A percentile compares a stretch with the other conserved stretches of the same genome.
phyloP scores from a whole-genome alignment of 768 basidiomycete species.

The Auriscalpium vulgare region DNA sequence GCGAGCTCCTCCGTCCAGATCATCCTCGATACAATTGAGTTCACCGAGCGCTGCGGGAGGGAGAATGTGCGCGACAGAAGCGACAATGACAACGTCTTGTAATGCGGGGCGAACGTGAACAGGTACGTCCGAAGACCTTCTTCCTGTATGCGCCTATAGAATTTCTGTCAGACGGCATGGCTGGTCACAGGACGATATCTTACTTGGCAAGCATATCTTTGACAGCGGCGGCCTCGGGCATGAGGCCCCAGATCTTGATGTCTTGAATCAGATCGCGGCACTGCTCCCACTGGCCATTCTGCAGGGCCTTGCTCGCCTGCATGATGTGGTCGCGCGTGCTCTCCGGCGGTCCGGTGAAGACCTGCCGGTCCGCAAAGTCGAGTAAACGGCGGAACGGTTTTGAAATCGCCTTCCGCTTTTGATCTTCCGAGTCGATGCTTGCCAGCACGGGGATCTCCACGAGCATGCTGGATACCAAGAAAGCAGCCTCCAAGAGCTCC shows the following conservation, averaged over 20 bases:
- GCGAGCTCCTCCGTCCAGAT: slow-evolving; percentile 95
- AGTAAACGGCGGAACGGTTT: slow-evolving; percentile 93
- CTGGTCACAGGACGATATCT: slow-evolving; percentile 18
- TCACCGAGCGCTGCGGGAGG: slow-evolving; percentile 71
- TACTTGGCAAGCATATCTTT: slow-evolving; percentile 95
- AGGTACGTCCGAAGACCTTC: slow-evolving; percentile 95
- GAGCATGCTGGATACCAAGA: slow-evolving; percentile 97
- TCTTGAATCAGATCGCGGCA: slow-evolving; percentile 88
- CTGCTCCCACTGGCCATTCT: slow-evolving; percentile 95
- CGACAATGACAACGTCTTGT: slow-evolving; percentile 82
- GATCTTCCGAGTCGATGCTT: slow-evolving; percentile 89
- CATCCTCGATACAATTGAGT: slow-evolving; percentile 94
- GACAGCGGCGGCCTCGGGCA: slow-evolving; percentile 81
- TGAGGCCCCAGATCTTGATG: slow-evolving; percentile 97
- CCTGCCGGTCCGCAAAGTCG: slow-evolving; percentile 95
- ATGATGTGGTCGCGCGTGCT: slow-evolving; percentile 98
- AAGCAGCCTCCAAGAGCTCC: slow-evolving; percentile 93
- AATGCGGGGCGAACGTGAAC: slow-evolving; percentile 95
- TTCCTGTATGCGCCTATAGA: slow-evolving; percentile 89
- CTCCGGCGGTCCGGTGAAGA: slow-evolving; percentile 98
- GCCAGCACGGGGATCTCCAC: slow-evolving; percentile 95
- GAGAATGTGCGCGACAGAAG: slow-evolving; percentile 86
- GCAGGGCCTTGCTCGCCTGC: slow-evolving; percentile 95
- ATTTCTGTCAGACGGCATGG: neutral
- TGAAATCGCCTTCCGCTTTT: slow-evolving; percentile 88